A percentile compares a stretch with the other conserved stretches of the same genome.
These are phyloP conservation scores for Debaryomycetaceae sp. DNA, from an alignment of 1,139 yeast genomes.

Conservation along the genomic window DNA sequence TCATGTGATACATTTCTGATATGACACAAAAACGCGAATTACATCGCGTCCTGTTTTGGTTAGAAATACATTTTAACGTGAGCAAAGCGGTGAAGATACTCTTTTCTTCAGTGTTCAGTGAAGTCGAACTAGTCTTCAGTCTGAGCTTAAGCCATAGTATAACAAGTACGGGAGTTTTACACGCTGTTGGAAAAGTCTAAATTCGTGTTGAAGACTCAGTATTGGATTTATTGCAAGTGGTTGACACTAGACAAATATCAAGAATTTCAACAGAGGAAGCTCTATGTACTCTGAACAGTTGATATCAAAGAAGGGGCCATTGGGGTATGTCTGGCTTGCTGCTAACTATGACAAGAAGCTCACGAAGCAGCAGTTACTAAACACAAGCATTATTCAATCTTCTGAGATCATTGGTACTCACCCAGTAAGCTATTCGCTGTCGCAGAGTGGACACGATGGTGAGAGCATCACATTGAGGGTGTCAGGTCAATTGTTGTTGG, in stretches of 20 bases:
- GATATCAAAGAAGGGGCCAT: conserved; percentile 69
- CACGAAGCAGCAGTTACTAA: conserved; percentile 70
- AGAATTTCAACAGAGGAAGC: neutral
- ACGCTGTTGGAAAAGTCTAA: no score
- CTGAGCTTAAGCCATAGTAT: no score
- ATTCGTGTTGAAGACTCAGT: no score
- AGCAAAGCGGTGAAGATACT: neutral
- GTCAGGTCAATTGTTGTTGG: conserved; percentile 84
- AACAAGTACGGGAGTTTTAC: no score
- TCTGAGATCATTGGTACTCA: conserved; percentile 46
- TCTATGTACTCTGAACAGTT: conserved; percentile 43
- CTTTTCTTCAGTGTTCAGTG: neutral
- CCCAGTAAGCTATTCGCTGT: conserved; percentile 11
- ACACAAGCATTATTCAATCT: conserved; percentile 68
- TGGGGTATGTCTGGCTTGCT: conserved; percentile 92
- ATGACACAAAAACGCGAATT: conserved; percentile 3
- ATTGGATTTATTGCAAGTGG: neutral
- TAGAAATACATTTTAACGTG: conserved; percentile 6
- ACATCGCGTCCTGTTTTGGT: neutral
- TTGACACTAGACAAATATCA: neutral
- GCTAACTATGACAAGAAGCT: conserved; percentile 82
- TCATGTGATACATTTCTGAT: neutral
- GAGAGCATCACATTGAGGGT: conserved; percentile 67
- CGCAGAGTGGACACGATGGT: conserved; percentile 2
- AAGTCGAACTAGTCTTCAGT: neutral